A percentile compares a stretch with the other conserved stretches of the same genome.
phyloP scores from a whole-genome alignment of 1,139 yeast species.

The Suhomyces chickasaworum region DNA sequence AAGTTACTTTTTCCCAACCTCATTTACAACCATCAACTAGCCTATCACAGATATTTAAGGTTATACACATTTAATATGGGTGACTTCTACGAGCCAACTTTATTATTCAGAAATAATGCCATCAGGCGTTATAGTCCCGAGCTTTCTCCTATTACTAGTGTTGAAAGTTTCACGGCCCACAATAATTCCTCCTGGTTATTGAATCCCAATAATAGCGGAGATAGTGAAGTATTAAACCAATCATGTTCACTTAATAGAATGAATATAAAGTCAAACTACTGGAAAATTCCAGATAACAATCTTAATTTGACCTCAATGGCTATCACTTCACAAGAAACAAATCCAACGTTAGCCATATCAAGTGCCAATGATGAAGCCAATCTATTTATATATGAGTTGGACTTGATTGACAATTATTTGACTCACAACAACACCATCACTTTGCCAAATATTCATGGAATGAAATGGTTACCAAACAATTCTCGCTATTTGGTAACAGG shows the following conservation, averaged over 20 bases:
- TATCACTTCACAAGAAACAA: constrained; percentile 19
- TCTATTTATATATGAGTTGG: constrained; percentile 64
- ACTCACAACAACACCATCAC: constrained; percentile 77
- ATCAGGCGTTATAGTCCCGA: constrained; percentile 33
- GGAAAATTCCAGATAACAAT: constrained; percentile 68
- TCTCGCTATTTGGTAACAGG: constrained; percentile 59
- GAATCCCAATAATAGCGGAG: constrained; percentile 27
- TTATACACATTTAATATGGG: constrained; percentile 22
- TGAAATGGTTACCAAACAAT: constrained; percentile 60
- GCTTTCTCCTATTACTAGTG: constrained; percentile 34
- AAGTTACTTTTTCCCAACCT: neutral
- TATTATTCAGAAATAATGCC: constrained; percentile 50
- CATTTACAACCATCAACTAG: neutral
- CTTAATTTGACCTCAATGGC: constrained; percentile 62
- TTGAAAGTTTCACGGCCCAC: constrained; percentile 20
- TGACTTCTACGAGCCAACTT: constrained; percentile 46
- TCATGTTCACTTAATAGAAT: constrained; percentile 44
- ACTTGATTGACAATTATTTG: constrained; percentile 43
- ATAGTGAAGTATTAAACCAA: constrained; percentile 38
- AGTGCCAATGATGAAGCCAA: constrained; percentile 58
- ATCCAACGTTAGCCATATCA: constrained; percentile 59
- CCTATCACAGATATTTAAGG: neutral
- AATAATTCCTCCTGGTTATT: constrained; percentile 28
- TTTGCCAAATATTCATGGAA: constrained; percentile 64
- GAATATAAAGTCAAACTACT: constrained; percentile 60